Conservation (phyloP, 441 rosid genomes). For the Populus tomentosa region DNA sequence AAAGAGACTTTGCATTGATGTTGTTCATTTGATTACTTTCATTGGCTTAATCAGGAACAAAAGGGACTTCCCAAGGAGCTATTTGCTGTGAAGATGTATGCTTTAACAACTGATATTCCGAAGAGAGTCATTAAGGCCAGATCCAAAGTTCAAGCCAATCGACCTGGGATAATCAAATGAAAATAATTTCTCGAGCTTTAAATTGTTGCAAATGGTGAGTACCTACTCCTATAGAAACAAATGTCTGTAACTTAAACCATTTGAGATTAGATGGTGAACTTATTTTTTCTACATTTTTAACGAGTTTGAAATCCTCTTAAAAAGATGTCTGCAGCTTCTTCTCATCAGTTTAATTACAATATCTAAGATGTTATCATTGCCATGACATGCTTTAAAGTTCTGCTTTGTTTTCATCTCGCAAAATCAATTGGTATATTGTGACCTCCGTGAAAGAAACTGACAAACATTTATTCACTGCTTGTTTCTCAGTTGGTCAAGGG, state of each 20-base stretch:
- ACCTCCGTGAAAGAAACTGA: neutral
- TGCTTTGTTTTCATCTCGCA: neutral
- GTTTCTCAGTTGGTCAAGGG: neutral
- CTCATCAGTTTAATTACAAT: neutral
- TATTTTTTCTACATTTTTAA: neutral
- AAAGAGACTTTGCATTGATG: neutral
- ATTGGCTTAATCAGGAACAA: slow-evolving; percentile 51
- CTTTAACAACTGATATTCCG: slow-evolving; percentile 57
- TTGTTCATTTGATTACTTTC: neutral
- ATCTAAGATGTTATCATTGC: neutral
- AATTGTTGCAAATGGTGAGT: neutral
- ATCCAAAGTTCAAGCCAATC: slow-evolving; percentile 48
- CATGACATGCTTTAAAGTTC: neutral
- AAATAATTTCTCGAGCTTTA: neutral
- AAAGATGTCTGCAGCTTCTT: neutral
- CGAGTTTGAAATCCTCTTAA: neutral
- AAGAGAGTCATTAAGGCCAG: slow-evolving; percentile 45
- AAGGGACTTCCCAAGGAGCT: slow-evolving; percentile 72
- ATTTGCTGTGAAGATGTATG: slow-evolving; percentile 87
- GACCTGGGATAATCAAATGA: slow-evolving; percentile 68
- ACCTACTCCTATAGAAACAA: no score
- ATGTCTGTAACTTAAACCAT: no score
- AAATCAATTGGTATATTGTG: neutral
- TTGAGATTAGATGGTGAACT: neutral
- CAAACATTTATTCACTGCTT: neutral